These are phyloP conservation scores for Aspergillus sp. DNA, from an alignment of 2,329 filamentous ascomycete species.

Conservation along the genomic window DNA sequence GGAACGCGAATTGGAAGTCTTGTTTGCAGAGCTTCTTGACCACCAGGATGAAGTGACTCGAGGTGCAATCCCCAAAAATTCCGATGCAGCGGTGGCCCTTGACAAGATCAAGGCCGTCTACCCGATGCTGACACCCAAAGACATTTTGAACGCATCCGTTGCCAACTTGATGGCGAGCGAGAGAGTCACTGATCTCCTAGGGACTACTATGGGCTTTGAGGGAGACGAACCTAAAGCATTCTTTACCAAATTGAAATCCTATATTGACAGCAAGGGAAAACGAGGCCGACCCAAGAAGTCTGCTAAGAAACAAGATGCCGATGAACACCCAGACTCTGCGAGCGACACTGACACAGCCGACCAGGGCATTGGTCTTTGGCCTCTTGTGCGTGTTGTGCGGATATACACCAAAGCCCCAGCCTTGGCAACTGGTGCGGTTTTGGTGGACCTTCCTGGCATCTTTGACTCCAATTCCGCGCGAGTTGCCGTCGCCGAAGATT, in stretches of 20 bases:
- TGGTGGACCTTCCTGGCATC: conserved; percentile 15
- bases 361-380: conserved; percentile 42
- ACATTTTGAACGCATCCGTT: conserved; percentile 40
- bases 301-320: conserved; percentile 38
- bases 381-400: conserved; percentile 34
- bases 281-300: conserved; percentile 42
- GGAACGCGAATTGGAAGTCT: conserved; percentile 52
- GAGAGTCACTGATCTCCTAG: conserved; percentile 48
- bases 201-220: conserved; percentile 45
- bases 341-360: not conserved
- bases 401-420: conserved; percentile 12
- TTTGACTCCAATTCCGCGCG: conserved; percentile 19
- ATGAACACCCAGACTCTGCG: not conserved
- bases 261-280: conserved; percentile 57
- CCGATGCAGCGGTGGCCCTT: conserved; percentile 46
- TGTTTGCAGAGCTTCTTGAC: conserved; percentile 53
- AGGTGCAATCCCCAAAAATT: conserved; percentile 46
- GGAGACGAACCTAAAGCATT: conserved; percentile 44
- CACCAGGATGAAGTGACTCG: conserved; percentile 40
- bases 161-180: conserved; percentile 46
- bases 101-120: conserved; percentile 46
- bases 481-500: conserved; percentile 9
- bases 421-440: conserved; percentile 13
- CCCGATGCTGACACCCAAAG: conserved; percentile 42
- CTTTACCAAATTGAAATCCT: conserved; percentile 50